A percentile compares a stretch with the other conserved stretches of the same genome.
Evolutionary conservation across 768 basidiomycete genomes (phyloP).

Genomic region (Naganishia vishniacii): DNA sequence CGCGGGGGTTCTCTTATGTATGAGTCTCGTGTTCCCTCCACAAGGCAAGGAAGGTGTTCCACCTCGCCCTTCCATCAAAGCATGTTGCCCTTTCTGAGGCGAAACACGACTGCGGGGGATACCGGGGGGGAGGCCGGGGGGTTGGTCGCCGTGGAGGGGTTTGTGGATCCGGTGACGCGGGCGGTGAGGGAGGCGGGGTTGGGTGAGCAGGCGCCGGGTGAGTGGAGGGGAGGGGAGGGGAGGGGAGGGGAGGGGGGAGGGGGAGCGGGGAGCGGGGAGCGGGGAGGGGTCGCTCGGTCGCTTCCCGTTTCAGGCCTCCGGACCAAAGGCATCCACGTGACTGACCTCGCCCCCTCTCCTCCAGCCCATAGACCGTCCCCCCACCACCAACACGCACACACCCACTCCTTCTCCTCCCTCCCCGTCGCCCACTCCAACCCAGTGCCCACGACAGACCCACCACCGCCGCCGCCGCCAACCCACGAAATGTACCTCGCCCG

Average conservation of each 20-base stretch:
- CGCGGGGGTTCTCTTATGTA: no score
- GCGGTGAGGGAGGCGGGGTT: background rate
- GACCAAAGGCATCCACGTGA: no score
- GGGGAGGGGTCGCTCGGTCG: no score
- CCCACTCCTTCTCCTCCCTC: conserved; percentile 3
- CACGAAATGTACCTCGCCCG: conserved; percentile 14
- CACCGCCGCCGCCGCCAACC: background rate
- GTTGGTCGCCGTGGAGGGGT: background rate
- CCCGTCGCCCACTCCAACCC: background rate
- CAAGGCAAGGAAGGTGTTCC: no score
- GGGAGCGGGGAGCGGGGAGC: no score
- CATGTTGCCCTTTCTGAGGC: conserved; percentile 3
- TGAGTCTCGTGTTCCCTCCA: no score
- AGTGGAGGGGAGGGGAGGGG: no score
- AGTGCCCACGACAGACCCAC: background rate
- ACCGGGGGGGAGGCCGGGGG: background rate
- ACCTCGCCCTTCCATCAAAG: no score
- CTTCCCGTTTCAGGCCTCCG: no score
- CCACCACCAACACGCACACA: background rate
- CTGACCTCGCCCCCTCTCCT: no score
- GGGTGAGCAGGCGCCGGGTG: no score
- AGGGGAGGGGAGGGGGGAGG: no score
- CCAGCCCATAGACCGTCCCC: background rate
- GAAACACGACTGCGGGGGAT: background rate
- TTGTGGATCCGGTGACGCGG: background rate